phyloP scores from a whole-genome alignment of 169 alveolate species.

The Plasmodium sp. region DNA sequence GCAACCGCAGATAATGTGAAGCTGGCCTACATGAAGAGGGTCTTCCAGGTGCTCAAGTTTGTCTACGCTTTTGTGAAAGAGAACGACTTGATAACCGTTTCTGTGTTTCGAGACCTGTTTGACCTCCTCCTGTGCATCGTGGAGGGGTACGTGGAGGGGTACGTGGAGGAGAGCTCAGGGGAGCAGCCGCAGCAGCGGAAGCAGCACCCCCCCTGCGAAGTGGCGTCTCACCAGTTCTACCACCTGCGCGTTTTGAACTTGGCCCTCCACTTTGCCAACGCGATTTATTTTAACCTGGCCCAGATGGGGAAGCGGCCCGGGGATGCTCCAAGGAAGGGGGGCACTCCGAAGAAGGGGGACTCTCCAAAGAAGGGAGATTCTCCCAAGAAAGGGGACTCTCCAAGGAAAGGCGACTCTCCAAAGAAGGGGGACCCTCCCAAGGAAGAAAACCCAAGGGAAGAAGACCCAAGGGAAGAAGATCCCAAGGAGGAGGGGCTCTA shows the following conservation, averaged over 20 bases:
- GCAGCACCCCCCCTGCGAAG: background rate
- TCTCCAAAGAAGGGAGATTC: background rate
- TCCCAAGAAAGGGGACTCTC: background rate
- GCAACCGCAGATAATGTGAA: background rate
- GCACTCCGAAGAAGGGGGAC: background rate
- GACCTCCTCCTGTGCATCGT: background rate
- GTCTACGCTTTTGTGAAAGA: constrained; percentile 22
- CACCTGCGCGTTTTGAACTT: constrained; percentile 11
- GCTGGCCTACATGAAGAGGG: background rate
- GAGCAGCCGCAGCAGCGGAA: background rate
- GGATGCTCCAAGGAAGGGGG: background rate
- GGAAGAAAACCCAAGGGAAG: background rate
- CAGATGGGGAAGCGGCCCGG: background rate
- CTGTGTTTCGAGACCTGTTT: constrained; percentile 6
- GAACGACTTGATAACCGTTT: constrained; percentile 8
- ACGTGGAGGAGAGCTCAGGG: background rate
- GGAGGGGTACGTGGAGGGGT: background rate
- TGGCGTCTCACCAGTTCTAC: background rate
- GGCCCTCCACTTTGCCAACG: constrained; percentile 21
- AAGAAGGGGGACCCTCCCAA: too few relatives aligned
- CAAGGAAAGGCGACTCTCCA: too few relatives aligned
- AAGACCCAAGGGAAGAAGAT: background rate
- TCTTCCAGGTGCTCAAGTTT: constrained; percentile 11
- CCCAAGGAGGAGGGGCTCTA: background rate
- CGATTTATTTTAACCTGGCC: constrained; percentile 31